A percentile compares a stretch with the other conserved stretches of the same genome.
These are phyloP conservation scores for Cladosporium sp. DNA, from an alignment of 2,329 filamentous ascomycete species.

Conservation along the genomic window DNA sequence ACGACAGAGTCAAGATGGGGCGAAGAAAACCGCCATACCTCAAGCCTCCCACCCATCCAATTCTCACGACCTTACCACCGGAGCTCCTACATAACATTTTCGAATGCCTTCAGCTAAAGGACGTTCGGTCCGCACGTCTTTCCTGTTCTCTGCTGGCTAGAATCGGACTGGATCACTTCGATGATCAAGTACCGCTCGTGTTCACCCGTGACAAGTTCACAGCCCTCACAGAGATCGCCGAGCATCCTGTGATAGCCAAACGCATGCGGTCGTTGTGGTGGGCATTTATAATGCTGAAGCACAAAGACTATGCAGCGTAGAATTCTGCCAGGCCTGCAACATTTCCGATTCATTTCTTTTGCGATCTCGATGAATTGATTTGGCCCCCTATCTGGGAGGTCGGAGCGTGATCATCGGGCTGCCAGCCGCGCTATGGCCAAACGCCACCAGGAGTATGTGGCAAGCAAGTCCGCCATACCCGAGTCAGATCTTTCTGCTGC, in stretches of 20 bases:
- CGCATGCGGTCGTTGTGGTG: neutral
- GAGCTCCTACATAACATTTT: slow-evolving; percentile 1
- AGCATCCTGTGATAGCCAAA: neutral
- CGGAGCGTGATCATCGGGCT: neutral
- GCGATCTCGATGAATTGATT: too few species aligned
- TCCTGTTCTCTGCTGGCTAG: neutral
- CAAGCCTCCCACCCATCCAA: too few species aligned
- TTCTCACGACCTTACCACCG: neutral
- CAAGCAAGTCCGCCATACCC: too few species aligned
- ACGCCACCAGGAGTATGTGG: neutral
- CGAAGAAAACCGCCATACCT: too few species aligned
- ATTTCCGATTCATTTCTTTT: neutral
- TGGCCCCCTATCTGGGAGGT: too few species aligned
- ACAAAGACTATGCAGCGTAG: too few species aligned
- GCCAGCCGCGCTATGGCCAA: neutral
- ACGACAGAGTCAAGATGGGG: too few species aligned
- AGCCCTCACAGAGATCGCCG: neutral
- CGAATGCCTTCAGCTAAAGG: neutral
- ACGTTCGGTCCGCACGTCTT: neutral
- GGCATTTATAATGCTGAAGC: too few species aligned
- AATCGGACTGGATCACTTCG: neutral
- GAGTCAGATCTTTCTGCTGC: neutral
- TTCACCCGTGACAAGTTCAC: neutral
- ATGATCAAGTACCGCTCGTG: neutral
- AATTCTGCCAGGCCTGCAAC: neutral